A percentile compares a stretch with the other conserved stretches of the same genome.
Evolutionary conservation across 768 basidiomycete genomes (phyloP).

Genomic region (Xerocomellus chrysenteron): DNA sequence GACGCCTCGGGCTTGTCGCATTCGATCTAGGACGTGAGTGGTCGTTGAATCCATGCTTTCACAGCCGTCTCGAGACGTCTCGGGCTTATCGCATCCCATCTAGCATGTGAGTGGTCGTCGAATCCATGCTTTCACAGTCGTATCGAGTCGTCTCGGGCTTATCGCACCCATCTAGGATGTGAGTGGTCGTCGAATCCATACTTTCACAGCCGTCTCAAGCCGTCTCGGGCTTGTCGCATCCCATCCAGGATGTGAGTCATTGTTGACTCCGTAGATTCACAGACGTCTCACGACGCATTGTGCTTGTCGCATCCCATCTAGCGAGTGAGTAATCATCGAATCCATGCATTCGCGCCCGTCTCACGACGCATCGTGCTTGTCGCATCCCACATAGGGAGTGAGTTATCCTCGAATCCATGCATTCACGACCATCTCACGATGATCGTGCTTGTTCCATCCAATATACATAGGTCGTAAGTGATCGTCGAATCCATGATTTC

Average conservation of each 20-base stretch:
- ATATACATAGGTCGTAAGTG: not conserved
- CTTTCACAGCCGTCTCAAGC: no score
- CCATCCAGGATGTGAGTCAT: not conserved
- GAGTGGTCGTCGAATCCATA: not conserved
- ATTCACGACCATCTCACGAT: no score
- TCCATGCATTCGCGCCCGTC: no score
- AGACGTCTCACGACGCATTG: no score
- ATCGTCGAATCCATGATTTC: not conserved
- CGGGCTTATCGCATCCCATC: not conserved
- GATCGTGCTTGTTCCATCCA: not conserved
- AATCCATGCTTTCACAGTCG: not conserved
- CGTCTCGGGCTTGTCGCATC: not conserved
- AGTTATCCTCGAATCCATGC: no score
- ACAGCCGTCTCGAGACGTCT: not conserved
- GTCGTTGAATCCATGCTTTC: not conserved
- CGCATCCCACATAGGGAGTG: no score
- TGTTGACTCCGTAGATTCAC: no score
- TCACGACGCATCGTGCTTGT: no score
- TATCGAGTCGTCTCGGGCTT: not conserved
- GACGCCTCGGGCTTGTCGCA: no score
- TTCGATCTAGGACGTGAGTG: not conserved
- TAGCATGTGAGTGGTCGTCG: not conserved
- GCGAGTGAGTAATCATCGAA: no score
- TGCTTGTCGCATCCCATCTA: no score
- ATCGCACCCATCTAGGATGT: not conserved